Conservation (phyloP, 2,329 filamentous ascomycete species). For the Xylaria sp. region DNA sequence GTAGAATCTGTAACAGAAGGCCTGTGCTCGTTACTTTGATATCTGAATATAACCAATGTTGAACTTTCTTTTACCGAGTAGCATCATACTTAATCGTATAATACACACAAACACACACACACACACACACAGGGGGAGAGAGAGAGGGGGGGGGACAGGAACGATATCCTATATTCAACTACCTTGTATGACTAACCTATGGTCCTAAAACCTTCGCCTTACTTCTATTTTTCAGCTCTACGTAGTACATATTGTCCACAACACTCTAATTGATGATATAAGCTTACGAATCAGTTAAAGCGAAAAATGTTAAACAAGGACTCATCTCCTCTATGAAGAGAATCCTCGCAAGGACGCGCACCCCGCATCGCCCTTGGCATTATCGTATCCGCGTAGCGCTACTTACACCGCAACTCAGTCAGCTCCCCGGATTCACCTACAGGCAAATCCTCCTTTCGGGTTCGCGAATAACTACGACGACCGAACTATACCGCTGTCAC, state of each 20-base stretch:
- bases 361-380: background rate
- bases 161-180: background rate
- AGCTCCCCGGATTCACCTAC: slow-evolving; percentile 9
- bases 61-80: background rate
- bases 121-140: background rate
- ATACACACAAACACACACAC: too few species aligned
- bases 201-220: too few species aligned
- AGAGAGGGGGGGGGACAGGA: too few species aligned
- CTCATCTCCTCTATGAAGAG: background rate
- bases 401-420: background rate
- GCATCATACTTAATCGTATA: background rate
- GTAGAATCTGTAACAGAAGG: too few species aligned
- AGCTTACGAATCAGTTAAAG: background rate
- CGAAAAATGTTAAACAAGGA: background rate
- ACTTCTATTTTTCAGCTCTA: background rate
- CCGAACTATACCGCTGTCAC: background rate
- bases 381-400: background rate
- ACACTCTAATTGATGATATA: too few species aligned
- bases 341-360: background rate
- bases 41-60: background rate
- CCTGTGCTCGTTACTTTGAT: background rate
- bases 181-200: background rate
- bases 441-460: background rate
- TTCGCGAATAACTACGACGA: background rate
- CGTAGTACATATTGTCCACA: background rate